phyloP scores from a whole-genome alignment of 352 stramenopile genomes.

The Pythium rhizo-oryzae region DNA sequence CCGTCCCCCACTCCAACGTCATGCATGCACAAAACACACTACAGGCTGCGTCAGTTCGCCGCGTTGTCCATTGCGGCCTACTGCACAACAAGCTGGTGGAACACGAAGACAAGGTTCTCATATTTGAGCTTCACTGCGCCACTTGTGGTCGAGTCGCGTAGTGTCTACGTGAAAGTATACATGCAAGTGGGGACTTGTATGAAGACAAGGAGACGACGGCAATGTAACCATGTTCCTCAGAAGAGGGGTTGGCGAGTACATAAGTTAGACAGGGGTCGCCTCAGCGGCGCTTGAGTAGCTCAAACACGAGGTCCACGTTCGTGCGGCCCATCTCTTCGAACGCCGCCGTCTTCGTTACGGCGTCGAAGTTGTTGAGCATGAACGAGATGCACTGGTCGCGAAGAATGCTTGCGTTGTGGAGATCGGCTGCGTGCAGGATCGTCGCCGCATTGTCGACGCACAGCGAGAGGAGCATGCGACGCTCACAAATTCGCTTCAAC shows the following conservation, averaged over 20 bases:
- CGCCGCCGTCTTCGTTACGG: slow-evolving; percentile 94
- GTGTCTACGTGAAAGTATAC: too few species aligned
- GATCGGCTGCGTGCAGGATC: slow-evolving; percentile 96
- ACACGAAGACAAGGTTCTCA: too few species aligned
- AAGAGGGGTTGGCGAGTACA: neutral
- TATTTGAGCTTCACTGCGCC: too few species aligned
- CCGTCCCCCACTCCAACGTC: too few species aligned
- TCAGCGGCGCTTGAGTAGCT: slow-evolving; percentile 92
- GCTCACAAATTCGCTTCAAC: slow-evolving; percentile 95
- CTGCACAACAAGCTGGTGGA: too few species aligned
- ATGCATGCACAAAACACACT: too few species aligned
- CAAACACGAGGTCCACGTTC: slow-evolving; percentile 98
- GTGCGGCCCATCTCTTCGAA: slow-evolving; percentile 99
- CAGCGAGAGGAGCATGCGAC: slow-evolving; percentile 95
- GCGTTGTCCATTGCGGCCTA: too few species aligned
- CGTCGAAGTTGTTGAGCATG: slow-evolving; percentile 98
- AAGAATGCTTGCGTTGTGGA: slow-evolving; percentile 93
- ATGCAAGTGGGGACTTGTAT: too few species aligned
- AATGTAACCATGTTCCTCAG: neutral
- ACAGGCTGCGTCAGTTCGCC: too few species aligned
- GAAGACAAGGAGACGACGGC: too few species aligned
- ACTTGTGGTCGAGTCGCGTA: too few species aligned
- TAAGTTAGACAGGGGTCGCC: slow-evolving; percentile 15
- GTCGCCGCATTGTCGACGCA: slow-evolving; percentile 95
- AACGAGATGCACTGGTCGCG: slow-evolving; percentile 96